phyloP scores from a whole-genome alignment of 2,329 filamentous ascomycete genomes.

The Metarhizium rileyi region DNA sequence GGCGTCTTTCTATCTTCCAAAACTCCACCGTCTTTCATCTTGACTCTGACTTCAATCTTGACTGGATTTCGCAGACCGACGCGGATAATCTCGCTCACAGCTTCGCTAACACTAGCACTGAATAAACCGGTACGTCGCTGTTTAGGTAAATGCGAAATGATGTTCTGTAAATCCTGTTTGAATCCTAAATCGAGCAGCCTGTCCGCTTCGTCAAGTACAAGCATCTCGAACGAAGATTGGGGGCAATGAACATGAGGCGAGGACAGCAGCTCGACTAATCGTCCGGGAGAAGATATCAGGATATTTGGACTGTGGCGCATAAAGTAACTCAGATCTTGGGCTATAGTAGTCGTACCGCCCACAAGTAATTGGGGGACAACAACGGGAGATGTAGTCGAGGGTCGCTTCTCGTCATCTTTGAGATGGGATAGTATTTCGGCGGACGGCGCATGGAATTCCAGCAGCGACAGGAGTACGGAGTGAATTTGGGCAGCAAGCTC shows the following conservation, averaged over 20 bases:
- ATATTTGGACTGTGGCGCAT: slow-evolving; percentile 78
- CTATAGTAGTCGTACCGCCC: slow-evolving; percentile 67
- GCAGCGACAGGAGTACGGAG: slow-evolving; percentile 63
- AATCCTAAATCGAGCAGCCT: slow-evolving; percentile 88
- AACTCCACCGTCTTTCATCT: slow-evolving; percentile 54
- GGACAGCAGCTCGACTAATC: slow-evolving; percentile 76
- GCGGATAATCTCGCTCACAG: slow-evolving; percentile 83
- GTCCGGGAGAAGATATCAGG: slow-evolving; percentile 81
- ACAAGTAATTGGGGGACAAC: slow-evolving; percentile 81
- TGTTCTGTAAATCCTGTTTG: slow-evolving; percentile 79
- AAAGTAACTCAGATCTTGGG: slow-evolving; percentile 80
- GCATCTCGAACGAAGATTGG: slow-evolving; percentile 79
- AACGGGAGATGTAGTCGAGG: slow-evolving; percentile 34
- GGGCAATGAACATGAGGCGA: slow-evolving; percentile 83
- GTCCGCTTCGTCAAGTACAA: slow-evolving; percentile 93
- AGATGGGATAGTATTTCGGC: slow-evolving; percentile 51
- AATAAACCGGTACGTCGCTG: slow-evolving; percentile 89
- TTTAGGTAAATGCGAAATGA: slow-evolving; percentile 77
- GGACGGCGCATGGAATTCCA: slow-evolving; percentile 76
- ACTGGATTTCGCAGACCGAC: slow-evolving; percentile 90
- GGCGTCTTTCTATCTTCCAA: slow-evolving; percentile 80
- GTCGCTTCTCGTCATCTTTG: slow-evolving; percentile 46
- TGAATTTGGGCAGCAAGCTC: slow-evolving; percentile 90
- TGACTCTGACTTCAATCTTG: slow-evolving; percentile 89
- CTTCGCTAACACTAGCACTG: slow-evolving; percentile 91